Evolutionary conservation across 169 alveolate species (phyloP).

Genomic region (Plasmodium billcollinsi): DNA sequence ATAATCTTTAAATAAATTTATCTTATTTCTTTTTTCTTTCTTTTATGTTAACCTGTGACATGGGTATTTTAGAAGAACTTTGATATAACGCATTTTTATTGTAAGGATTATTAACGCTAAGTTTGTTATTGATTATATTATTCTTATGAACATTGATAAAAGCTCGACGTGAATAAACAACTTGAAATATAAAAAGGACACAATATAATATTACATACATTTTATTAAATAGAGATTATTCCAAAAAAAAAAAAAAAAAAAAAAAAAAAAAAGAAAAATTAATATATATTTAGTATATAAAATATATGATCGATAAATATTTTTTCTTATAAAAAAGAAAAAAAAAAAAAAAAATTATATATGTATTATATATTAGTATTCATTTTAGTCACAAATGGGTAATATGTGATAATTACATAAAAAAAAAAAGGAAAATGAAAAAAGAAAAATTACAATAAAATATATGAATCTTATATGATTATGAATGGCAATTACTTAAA

Average conservation of each 20-base stretch:
- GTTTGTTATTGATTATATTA: constrained; percentile 49
- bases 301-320: no score
- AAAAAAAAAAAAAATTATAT: no score
- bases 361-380: no score
- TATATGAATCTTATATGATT: no score
- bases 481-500: no score
- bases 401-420: no score
- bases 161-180: constrained; percentile 63
- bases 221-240: constrained; percentile 4
- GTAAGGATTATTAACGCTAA: constrained; percentile 33
- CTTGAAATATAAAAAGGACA: constrained; percentile 31
- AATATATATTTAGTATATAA: not conserved
- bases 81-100: constrained; percentile 59
- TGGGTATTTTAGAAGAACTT: constrained; percentile 50
- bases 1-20: not conserved
- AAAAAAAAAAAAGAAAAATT: not conserved
- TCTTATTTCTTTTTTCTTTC: not conserved
- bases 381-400: no score
- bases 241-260: not conserved
- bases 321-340: no score
- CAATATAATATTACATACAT: constrained; percentile 38
- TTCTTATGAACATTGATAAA: constrained; percentile 74
- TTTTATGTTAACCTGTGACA: constrained; percentile 60
- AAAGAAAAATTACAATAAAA: no score
- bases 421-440: no score